A percentile compares a stretch with the other conserved stretches of the same genome.
Evolutionary conservation across 768 basidiomycete species (phyloP).

Genomic region (Lactarius evosmus): DNA sequence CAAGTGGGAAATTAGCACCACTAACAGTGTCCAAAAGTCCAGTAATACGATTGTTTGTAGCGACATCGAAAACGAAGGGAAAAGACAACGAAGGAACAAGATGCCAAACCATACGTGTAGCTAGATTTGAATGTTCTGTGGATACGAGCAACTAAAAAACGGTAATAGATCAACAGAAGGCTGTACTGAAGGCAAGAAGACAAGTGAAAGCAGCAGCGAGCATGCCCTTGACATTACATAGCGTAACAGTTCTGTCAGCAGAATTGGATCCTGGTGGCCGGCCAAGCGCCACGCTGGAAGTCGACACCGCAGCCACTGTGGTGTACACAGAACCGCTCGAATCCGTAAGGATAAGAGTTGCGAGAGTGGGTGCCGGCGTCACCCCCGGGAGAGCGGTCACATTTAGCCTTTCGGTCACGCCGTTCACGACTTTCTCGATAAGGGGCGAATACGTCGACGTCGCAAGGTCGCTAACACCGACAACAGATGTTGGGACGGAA

Average conservation of each 20-base stretch:
- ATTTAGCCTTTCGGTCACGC: constrained; percentile 38
- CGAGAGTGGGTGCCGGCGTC: constrained; percentile 46
- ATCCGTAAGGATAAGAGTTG: constrained; percentile 58
- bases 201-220: constrained; percentile 8
- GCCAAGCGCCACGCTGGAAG: constrained; percentile 55
- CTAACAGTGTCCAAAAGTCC: constrained; percentile 6
- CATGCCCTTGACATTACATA: background rate
- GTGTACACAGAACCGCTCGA: constrained; percentile 52
- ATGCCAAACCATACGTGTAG: background rate
- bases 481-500: constrained; percentile 46
- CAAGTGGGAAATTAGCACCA: too few relatives aligned
- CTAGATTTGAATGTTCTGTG: background rate
- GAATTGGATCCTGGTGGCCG: constrained; percentile 51
- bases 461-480: constrained; percentile 58
- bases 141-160: background rate
- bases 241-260: background rate
- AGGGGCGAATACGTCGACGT: constrained; percentile 69
- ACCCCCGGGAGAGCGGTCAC: constrained; percentile 57
- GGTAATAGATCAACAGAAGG: constrained; percentile 15
- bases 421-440: constrained; percentile 31
- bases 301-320: constrained; percentile 46
- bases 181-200: background rate
- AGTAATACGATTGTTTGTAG: constrained; percentile 11
- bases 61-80: constrained; percentile 1
- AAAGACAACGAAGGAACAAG: background rate